A percentile compares a stretch with the other conserved stretches of the same genome.
phyloP scores from a whole-genome alignment of 495 filamentous ascomycete species.

The Podospora appendiculata region DNA sequence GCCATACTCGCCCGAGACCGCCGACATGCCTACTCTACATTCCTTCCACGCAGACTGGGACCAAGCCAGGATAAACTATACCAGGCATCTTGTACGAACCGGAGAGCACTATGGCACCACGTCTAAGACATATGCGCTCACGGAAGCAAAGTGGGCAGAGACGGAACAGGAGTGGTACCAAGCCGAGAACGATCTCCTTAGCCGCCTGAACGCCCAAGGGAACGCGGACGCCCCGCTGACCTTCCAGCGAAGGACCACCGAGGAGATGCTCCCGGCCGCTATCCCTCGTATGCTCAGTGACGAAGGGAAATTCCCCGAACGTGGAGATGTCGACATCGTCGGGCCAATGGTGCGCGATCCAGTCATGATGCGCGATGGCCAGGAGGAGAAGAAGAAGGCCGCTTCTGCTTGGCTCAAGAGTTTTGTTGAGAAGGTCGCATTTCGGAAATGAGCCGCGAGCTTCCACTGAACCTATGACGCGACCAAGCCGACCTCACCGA shows the following conservation, averaged over 20 bases:
- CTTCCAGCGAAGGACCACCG: conserved; percentile 21
- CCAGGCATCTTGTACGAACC: conserved; percentile 74
- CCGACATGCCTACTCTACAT: conserved; percentile 51
- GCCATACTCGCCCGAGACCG: conserved; percentile 61
- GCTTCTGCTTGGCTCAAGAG: conserved; percentile 35
- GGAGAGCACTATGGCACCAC: conserved; percentile 81
- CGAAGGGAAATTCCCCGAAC: conserved; percentile 76
- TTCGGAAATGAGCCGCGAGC: conserved; percentile 17
- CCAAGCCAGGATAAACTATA: conserved; percentile 68
- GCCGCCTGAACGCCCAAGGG: conserved; percentile 35
- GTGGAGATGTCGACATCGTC: conserved; percentile 86
- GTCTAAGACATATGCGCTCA: conserved; percentile 74
- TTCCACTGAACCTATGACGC: too few species aligned
- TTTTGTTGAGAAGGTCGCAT: conserved; percentile 35
- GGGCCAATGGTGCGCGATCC: conserved; percentile 75
- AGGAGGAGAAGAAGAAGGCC: conserved; percentile 29
- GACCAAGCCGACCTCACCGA: too few species aligned
- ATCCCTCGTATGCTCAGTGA: conserved; percentile 46
- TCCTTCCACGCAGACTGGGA: conserved; percentile 74
- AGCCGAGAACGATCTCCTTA: conserved; percentile 52
- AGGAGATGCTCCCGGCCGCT: conserved; percentile 33
- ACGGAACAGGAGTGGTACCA: conserved; percentile 64
- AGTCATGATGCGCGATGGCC: conserved; percentile 33
- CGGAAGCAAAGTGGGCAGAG: conserved; percentile 76
- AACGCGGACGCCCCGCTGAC: conserved; percentile 20